Percentiles rank a stretch among this genome's conserved stretches.
phyloP scores from a whole-genome alignment of 2,329 filamentous ascomycete genomes.

The Colletotrichum coccodes region DNA sequence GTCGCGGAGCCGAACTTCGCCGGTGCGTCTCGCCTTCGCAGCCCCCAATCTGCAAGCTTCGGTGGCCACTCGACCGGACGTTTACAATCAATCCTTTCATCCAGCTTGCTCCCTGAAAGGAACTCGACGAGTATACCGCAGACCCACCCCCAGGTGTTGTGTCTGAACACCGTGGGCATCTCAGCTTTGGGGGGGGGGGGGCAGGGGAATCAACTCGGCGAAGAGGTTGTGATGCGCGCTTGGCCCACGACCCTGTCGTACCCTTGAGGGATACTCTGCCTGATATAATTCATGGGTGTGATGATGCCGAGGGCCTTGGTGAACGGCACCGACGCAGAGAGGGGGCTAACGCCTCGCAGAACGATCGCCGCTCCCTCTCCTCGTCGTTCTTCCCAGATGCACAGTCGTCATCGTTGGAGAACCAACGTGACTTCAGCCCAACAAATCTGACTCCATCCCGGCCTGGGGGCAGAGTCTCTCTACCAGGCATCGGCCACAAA shows the following conservation, averaged over 20 bases:
- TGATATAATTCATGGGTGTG: constrained; percentile 38
- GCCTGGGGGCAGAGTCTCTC: constrained; percentile 31
- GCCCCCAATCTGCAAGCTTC: constrained; percentile 27
- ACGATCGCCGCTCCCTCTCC: constrained; percentile 32
- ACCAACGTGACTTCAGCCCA: constrained; percentile 42
- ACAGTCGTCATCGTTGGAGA: constrained; percentile 39
- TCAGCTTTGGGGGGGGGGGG: constrained; percentile 32
- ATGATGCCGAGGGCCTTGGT: constrained; percentile 40
- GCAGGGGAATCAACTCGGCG: constrained; percentile 36
- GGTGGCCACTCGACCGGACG: constrained; percentile 1
- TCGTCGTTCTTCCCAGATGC: constrained; percentile 31
- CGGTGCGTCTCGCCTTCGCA: constrained; percentile 34
- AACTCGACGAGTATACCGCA: neutral
- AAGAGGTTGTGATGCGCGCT: constrained; percentile 34
- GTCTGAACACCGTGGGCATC: constrained; percentile 38
- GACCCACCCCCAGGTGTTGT: neutral
- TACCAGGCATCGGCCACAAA: neutral
- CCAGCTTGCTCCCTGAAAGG: neutral
- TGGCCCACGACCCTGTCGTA: constrained; percentile 38
- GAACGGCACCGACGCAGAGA: constrained; percentile 37
- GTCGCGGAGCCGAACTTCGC: constrained; percentile 30
- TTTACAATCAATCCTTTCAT: neutral
- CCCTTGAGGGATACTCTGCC: constrained; percentile 38
- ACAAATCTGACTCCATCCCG: constrained; percentile 40
- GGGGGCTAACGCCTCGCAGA: constrained; percentile 35